Percentiles rank a stretch among this genome's conserved stretches.
Evolutionary conservation across 1,139 yeast genomes (phyloP).

Genomic region (Kodamaea suecica): DNA sequence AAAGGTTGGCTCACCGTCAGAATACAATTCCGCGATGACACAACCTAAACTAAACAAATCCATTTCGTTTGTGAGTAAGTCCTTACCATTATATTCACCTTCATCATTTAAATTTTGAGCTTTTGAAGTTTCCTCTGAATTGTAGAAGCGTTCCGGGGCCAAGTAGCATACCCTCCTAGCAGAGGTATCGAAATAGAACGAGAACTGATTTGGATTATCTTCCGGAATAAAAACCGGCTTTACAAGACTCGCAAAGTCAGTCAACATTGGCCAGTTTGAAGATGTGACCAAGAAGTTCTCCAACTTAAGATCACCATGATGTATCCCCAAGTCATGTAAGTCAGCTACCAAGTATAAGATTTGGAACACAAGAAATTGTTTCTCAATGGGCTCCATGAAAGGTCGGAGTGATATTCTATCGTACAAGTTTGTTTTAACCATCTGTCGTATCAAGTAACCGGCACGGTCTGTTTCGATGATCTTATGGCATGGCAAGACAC

Average conservation of each 20-base stretch:
- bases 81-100: slow-evolving; percentile 25
- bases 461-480: slow-evolving; percentile 89
- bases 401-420: slow-evolving; percentile 89
- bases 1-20: slow-evolving; percentile 85
- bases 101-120: slow-evolving; percentile 25
- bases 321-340: slow-evolving; percentile 59
- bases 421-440: slow-evolving; percentile 71
- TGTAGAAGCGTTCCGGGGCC: slow-evolving; percentile 88
- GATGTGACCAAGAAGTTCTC: slow-evolving; percentile 86
- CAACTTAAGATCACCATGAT: slow-evolving; percentile 89
- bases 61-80: slow-evolving; percentile 60
- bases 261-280: slow-evolving; percentile 81
- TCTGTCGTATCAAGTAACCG: slow-evolving; percentile 83
- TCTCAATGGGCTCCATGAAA: slow-evolving; percentile 76
- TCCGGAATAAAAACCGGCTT: slow-evolving; percentile 89
- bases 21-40: slow-evolving; percentile 82
- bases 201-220: slow-evolving; percentile 91
- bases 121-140: slow-evolving; percentile 20
- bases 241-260: slow-evolving; percentile 74
- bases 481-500: slow-evolving; percentile 67
- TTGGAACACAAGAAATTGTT: slow-evolving; percentile 82
- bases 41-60: slow-evolving; percentile 92
- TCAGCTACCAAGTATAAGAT: slow-evolving; percentile 57
- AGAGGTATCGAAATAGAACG: slow-evolving; percentile 89
- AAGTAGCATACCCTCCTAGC: slow-evolving; percentile 83